A percentile compares a stretch with the other conserved stretches of the same genome.
phyloP scores from a whole-genome alignment of 768 basidiomycete genomes.

The Lepiota brunneoincarnata region DNA sequence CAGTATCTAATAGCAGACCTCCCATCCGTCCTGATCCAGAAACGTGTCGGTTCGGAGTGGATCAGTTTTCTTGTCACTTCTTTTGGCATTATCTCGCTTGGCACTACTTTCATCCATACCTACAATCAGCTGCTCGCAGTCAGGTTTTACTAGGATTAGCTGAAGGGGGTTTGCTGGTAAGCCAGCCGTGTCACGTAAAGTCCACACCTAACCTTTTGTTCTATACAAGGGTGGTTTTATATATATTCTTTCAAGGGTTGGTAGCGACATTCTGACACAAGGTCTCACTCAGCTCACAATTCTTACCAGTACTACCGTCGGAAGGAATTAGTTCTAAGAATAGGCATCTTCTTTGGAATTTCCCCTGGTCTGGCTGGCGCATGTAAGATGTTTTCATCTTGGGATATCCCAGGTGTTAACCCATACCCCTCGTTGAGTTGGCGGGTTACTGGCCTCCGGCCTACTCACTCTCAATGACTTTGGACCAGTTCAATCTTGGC shows the following conservation, averaged over 20 bases:
- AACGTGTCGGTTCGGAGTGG: slow-evolving; percentile 37
- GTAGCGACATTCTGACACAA: background rate
- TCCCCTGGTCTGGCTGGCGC: slow-evolving; percentile 33
- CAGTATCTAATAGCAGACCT: slow-evolving; percentile 35
- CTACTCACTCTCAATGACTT: slow-evolving; percentile 30
- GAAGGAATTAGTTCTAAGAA: slow-evolving; percentile 29
- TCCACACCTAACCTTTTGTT: background rate
- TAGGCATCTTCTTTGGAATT: slow-evolving; percentile 33
- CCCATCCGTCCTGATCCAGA: slow-evolving; percentile 38
- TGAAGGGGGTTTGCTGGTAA: slow-evolving; percentile 40
- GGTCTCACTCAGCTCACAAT: background rate
- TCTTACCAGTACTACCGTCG: slow-evolving; percentile 30
- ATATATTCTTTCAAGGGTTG: slow-evolving; percentile 35
- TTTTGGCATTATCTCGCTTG: slow-evolving; percentile 35
- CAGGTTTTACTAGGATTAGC: slow-evolving; percentile 36
- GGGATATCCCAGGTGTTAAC: background rate
- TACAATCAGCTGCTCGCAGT: slow-evolving; percentile 30
- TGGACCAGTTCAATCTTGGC: slow-evolving; percentile 30
- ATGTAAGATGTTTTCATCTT: slow-evolving; percentile 20
- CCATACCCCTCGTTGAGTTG: slow-evolving; percentile 20
- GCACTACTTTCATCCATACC: slow-evolving; percentile 34
- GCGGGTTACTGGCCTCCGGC: slow-evolving; percentile 35
- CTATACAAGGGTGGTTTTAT: slow-evolving; percentile 31
- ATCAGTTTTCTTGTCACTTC: slow-evolving; percentile 32
- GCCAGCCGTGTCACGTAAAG: slow-evolving; percentile 7